Evolutionary conservation across 345 rosid genomes (phyloP).

Genomic region (Murraya paniculata): DNA sequence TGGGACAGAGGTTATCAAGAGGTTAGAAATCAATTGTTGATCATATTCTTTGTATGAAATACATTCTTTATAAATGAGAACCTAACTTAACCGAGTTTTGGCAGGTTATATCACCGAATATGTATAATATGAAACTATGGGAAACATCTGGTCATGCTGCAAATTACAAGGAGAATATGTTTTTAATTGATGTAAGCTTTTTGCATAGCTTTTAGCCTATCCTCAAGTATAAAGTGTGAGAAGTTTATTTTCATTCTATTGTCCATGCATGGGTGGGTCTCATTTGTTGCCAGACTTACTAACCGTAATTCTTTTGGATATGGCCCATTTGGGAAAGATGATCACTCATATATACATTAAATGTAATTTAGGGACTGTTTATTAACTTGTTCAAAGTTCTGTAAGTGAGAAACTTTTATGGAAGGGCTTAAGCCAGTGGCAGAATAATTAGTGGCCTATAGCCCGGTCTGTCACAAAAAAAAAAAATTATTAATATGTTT

Average conservation of each 20-base stretch:
- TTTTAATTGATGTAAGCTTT: conserved; percentile 73
- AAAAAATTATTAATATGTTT: too few relatives aligned
- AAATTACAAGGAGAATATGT: conserved; percentile 96
- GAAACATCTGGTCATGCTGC: conserved; percentile 95
- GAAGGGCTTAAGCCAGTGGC: not conserved
- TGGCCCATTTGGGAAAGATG: not conserved
- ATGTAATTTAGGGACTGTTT: not conserved
- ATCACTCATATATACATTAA: not conserved
- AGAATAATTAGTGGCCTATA: too few relatives aligned
- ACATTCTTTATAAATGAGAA: not conserved
- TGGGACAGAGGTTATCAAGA: conserved; percentile 89
- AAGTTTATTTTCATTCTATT: not conserved
- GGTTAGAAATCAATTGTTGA: conserved; percentile 39
- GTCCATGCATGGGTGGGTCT: not conserved
- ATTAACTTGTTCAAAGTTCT: not conserved
- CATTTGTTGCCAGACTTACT: not conserved
- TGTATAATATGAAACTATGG: conserved; percentile 96
- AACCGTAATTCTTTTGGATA: not conserved
- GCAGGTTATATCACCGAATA: conserved; percentile 93
- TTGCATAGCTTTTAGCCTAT: not conserved
- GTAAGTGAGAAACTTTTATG: not conserved
- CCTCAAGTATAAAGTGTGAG: not conserved
- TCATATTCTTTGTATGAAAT: conserved; percentile 6
- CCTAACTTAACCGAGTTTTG: conserved; percentile 20
- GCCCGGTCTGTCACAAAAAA: too few relatives aligned